Evolutionary conservation across 202 grass and related monocot species (phyloP), one percentile per base, ranked within the genome.

Genomic region (Digitaria exilis): DNA sequence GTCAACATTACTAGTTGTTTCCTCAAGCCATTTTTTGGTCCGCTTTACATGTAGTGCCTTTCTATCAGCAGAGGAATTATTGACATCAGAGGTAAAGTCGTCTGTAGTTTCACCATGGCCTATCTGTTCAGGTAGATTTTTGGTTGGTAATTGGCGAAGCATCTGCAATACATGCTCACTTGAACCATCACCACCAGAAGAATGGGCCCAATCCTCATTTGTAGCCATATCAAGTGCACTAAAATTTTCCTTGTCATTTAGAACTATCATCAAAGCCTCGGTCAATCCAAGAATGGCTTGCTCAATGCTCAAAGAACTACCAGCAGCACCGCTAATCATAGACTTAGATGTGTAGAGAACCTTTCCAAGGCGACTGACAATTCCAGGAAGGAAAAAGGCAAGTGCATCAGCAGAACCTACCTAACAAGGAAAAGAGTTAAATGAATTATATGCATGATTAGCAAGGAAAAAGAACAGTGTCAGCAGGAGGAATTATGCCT

Each of bases 311-410:
- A 78, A 75, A 48, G 93, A 79, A 82, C 91, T 98, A 73, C 89
- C 87, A 82, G 93, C 91, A 87, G 96, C 90, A 79, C 96, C 91
- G 68, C 82, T 90, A 32, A 89, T 88, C 74, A 88, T 81, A 82
- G 70, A 84, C 80, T 98, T 98, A 62, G 91, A 90, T 77, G 80
- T 83, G 87, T 92, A 88, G 24, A 98, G 80, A 71, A 92, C 77
- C 86, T 94, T 98, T 83, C 93, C 87, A 78, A 96, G 84, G 73
- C 87, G 90, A 73, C 93, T 98, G 55, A 96, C 96, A 74, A 98
- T 90, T 66, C 96, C 96, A 78, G 89, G 93, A 77, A 96, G 85
- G 78, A 96, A 98, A 87, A 98, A 98, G 66, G 93, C 93, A 65
- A 98, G 90, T 45, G 93, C 90, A 76, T 98, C 96, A 75, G 96